Percentiles rank a stretch among this genome's conserved stretches.
Conservation (phyloP, 1,284 basidiomycete species). For the Phellopilus nigrolimitatus region DNA sequence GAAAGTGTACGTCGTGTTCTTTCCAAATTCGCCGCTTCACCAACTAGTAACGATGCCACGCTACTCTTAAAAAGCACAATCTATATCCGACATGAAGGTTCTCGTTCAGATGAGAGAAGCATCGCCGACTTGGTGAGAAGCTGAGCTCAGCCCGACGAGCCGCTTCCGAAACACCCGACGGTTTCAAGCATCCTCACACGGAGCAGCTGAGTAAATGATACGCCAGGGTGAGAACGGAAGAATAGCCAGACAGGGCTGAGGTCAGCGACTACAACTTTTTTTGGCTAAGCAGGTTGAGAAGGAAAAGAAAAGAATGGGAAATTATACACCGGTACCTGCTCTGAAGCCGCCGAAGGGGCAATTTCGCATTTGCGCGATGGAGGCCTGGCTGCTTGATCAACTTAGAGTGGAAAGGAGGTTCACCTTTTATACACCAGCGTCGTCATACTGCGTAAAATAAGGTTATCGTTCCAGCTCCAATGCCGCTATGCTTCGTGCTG, state of each 20-base stretch:
- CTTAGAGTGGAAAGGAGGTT: no score
- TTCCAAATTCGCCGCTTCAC: no score
- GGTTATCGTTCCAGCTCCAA: neutral
- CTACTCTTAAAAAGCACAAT: no score
- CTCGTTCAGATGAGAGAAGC: no score
- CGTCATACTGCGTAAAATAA: conserved; percentile 1
- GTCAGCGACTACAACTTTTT: neutral
- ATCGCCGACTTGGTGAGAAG: neutral
- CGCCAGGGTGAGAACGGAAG: conserved; percentile 10
- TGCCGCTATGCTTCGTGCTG: neutral
- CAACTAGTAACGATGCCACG: no score
- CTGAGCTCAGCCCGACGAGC: conserved; percentile 17
- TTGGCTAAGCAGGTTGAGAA: neutral
- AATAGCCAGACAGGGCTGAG: conserved; percentile 9
- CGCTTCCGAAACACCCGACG: conserved; percentile 17
- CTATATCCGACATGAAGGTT: no score
- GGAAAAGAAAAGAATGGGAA: neutral
- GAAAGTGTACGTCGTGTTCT: no score
- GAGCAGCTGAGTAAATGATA: conserved; percentile 4
- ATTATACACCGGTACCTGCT: no score
- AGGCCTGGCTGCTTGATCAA: no score
- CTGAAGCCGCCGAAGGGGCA: no score
- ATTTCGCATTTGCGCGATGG: no score
- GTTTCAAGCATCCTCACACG: neutral
- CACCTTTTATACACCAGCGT: no score